Evolutionary conservation across 1,139 yeast genomes (phyloP).

Genomic region (Taphrina wiesneri): DNA sequence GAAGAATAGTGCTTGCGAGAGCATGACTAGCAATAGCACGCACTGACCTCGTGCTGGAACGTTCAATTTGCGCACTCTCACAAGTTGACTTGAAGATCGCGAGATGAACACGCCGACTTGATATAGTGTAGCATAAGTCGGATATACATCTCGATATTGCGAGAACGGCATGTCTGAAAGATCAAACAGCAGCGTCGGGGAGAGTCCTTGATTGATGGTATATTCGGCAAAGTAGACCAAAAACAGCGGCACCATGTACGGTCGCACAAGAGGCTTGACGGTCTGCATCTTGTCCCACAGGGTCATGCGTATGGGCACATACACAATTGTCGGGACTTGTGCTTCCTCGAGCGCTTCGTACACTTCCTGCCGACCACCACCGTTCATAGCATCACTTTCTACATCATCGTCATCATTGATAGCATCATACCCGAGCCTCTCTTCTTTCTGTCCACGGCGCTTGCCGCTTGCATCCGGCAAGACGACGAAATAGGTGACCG

Average conservation of each 20-base stretch:
- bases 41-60: slow-evolving; percentile 66
- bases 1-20: slow-evolving; percentile 64
- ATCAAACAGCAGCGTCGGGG: slow-evolving; percentile 36
- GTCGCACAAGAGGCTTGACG: slow-evolving; percentile 54
- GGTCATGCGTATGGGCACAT: not conserved
- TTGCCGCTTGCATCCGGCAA: slow-evolving; percentile 45
- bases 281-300: slow-evolving; percentile 2
- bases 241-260: slow-evolving; percentile 80
- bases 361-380: not conserved
- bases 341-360: not conserved
- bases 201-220: slow-evolving; percentile 83
- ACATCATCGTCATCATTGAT: not conserved
- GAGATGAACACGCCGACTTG: slow-evolving; percentile 92
- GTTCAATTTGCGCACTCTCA: slow-evolving; percentile 62
- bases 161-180: slow-evolving; percentile 48
- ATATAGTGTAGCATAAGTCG: slow-evolving; percentile 86
- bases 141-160: slow-evolving; percentile 80
- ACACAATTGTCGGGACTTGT: not conserved
- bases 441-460: not conserved
- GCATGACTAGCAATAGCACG: slow-evolving; percentile 60
- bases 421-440: not conserved
- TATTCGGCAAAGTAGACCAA: slow-evolving; percentile 86
- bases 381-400: not conserved
- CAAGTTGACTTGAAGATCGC: slow-evolving; percentile 70
- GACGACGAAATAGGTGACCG: slow-evolving; percentile 45